These are phyloP conservation scores for Penicillium sp. DNA, from an alignment of 2,329 filamentous ascomycete genomes.

Conservation along the genomic window DNA sequence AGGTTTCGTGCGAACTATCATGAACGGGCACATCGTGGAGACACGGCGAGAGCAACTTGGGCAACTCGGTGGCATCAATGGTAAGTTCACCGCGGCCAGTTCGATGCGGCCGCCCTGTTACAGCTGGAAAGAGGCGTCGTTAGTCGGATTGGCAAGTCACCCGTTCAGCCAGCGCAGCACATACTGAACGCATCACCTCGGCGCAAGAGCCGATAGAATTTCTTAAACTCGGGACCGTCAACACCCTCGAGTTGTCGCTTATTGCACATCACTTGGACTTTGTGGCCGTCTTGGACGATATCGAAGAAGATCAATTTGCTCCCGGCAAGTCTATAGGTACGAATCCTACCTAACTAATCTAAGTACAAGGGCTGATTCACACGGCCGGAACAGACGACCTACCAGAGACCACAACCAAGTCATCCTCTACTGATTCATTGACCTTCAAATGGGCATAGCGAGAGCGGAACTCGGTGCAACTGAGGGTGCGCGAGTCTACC, in stretches of 20 bases:
- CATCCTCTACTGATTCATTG: constrained; percentile 43
- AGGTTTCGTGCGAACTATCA: constrained; percentile 70
- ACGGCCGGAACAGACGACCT: constrained; percentile 33
- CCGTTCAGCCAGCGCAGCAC: constrained; percentile 37
- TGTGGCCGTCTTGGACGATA: constrained; percentile 70
- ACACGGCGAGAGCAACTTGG: constrained; percentile 73
- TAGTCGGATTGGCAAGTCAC: constrained; percentile 7
- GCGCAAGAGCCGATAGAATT: constrained; percentile 67
- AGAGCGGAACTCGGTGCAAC: constrained; percentile 39
- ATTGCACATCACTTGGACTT: constrained; percentile 76
- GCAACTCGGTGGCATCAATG: constrained; percentile 67
- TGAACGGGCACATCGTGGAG: constrained; percentile 76
- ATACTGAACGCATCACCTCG: constrained; percentile 83
- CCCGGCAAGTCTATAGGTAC: constrained; percentile 69
- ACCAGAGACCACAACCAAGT: constrained; percentile 47
- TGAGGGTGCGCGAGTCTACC: constrained; percentile 34
- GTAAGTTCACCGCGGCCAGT: constrained; percentile 76
- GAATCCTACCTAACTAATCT: constrained; percentile 68
- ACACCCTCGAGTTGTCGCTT: constrained; percentile 50
- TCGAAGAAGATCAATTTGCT: constrained; percentile 84
- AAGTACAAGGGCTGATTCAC: constrained; percentile 35
- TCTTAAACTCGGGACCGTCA: constrained; percentile 53
- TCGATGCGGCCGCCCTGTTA: constrained; percentile 69
- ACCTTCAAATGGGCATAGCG: constrained; percentile 41
- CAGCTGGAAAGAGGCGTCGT: constrained; percentile 49